These are phyloP conservation scores for Polyrhizophydium stewartii DNA, from an alignment of 371 early-diverging fungal species.

Conservation along the genomic window DNA sequence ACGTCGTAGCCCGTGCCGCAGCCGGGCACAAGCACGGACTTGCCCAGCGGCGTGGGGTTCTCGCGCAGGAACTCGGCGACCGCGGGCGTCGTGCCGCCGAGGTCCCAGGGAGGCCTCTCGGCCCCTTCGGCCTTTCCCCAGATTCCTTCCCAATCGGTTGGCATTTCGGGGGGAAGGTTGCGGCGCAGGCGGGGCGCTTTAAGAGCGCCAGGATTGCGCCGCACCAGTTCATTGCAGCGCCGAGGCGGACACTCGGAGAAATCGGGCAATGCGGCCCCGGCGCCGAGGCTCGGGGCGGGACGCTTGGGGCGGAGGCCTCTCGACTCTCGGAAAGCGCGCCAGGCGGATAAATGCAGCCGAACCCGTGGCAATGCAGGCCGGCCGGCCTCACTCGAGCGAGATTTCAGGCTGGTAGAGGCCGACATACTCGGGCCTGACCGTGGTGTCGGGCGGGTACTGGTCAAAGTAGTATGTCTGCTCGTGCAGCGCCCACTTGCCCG, in stretches of 20 bases:
- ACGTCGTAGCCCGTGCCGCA: conserved; percentile 2
- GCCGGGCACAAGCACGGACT: neutral
- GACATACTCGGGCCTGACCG: conserved; percentile 12
- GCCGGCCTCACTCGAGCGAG: conserved; percentile 6
- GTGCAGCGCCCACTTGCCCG: conserved; percentile 83
- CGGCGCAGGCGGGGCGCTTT: too few species aligned
- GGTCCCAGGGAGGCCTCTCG: too few species aligned
- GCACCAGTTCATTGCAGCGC: too few species aligned
- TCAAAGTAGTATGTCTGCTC: conserved; percentile 74
- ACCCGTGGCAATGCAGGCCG: too few species aligned
- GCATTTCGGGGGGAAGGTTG: too few species aligned
- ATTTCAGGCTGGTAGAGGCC: conserved; percentile 14
- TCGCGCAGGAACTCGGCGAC: neutral
- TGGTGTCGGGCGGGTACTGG: conserved; percentile 13
- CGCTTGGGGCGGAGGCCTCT: too few species aligned
- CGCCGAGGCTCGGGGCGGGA: too few species aligned
- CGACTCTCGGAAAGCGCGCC: too few species aligned
- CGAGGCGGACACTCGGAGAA: too few species aligned
- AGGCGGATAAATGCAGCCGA: too few species aligned
- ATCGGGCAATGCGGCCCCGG: too few species aligned
- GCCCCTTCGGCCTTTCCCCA: neutral
- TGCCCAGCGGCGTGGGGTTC: neutral
- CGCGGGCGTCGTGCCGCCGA: neutral
- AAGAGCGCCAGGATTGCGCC: too few species aligned
- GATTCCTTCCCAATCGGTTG: conserved; percentile 4